Percentiles rank a stretch among this genome's conserved stretches.
Evolutionary conservation across 768 basidiomycete species (phyloP).

Genomic region (Austroboletus festivus): DNA sequence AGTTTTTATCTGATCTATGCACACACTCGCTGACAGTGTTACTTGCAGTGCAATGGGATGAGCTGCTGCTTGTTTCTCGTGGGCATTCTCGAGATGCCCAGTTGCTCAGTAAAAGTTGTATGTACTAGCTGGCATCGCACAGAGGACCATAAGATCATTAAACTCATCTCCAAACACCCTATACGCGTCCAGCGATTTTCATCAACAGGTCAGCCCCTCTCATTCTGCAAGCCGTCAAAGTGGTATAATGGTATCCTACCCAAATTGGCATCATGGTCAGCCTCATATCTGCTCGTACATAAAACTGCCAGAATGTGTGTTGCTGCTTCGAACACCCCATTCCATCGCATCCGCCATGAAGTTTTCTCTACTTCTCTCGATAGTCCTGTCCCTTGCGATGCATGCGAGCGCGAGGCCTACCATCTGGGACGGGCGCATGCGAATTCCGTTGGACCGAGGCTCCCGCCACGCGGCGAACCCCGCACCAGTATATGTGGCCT

Average conservation of each 20-base stretch:
- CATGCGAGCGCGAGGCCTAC: conserved; percentile 8
- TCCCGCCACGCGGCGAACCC: background rate
- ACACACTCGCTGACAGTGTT: too few species aligned
- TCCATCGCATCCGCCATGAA: conserved; percentile 8
- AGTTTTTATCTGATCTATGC: too few species aligned
- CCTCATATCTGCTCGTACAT: conserved; percentile 12
- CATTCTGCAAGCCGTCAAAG: conserved; percentile 4
- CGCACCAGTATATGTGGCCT: background rate
- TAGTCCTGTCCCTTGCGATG: background rate
- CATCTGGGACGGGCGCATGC: background rate
- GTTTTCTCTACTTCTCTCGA: background rate
- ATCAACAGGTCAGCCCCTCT: background rate
- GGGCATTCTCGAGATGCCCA: too few species aligned
- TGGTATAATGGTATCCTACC: background rate
- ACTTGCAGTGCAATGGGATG: too few species aligned
- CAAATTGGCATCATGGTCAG: conserved; percentile 5
- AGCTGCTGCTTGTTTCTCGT: too few species aligned
- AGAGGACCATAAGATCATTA: too few species aligned
- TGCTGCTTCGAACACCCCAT: background rate
- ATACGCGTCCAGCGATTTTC: too few species aligned
- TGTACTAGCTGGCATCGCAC: too few species aligned
- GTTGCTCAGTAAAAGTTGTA: too few species aligned
- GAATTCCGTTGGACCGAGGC: conserved; percentile 10
- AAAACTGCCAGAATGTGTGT: too few species aligned
- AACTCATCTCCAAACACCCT: too few species aligned